Conservation (phyloP, 129 eudicot genomes). For the Sambucus nigra region DNA sequence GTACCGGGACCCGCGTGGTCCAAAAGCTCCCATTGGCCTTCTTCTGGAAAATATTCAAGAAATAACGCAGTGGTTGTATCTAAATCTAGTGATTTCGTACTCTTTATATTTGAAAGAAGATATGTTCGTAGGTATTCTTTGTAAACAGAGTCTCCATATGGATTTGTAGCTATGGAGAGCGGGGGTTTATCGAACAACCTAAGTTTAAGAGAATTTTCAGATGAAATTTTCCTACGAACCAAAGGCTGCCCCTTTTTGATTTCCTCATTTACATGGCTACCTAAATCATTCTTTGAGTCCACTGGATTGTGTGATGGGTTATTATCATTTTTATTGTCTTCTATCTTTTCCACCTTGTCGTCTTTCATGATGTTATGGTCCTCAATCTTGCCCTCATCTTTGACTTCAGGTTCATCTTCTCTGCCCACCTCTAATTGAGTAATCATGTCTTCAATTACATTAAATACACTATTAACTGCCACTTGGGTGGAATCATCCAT, state of each 20-base stretch:
- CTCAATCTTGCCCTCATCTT: constrained; percentile 13
- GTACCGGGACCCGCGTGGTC: constrained; percentile 32
- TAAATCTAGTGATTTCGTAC: constrained; percentile 20
- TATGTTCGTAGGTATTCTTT: constrained; percentile 28
- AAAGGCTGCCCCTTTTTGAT: neutral
- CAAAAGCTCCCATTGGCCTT: constrained; percentile 65
- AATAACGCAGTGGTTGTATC: constrained; percentile 38
- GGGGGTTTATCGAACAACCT: constrained; percentile 12
- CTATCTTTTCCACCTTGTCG: constrained; percentile 19
- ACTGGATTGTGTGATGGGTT: constrained; percentile 10
- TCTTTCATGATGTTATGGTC: constrained; percentile 6
- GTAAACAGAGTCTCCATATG: constrained; percentile 38
- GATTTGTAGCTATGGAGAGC: constrained; percentile 17
- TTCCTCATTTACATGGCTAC: neutral
- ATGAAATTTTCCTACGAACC: constrained; percentile 16
- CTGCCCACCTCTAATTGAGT: constrained; percentile 62
- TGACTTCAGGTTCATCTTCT: constrained; percentile 24
- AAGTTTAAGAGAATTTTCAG: constrained; percentile 17
- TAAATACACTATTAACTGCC: constrained; percentile 86
- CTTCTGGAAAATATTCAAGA: constrained; percentile 74
- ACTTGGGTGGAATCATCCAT: constrained; percentile 95
- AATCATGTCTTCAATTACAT: constrained; percentile 86
- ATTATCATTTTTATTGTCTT: constrained; percentile 14
- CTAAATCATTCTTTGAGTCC: constrained; percentile 11
- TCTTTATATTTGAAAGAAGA: constrained; percentile 27